Evolutionary conservation across 495 filamentous ascomycete species (phyloP).

Genomic region (Neurospora pannonica): DNA sequence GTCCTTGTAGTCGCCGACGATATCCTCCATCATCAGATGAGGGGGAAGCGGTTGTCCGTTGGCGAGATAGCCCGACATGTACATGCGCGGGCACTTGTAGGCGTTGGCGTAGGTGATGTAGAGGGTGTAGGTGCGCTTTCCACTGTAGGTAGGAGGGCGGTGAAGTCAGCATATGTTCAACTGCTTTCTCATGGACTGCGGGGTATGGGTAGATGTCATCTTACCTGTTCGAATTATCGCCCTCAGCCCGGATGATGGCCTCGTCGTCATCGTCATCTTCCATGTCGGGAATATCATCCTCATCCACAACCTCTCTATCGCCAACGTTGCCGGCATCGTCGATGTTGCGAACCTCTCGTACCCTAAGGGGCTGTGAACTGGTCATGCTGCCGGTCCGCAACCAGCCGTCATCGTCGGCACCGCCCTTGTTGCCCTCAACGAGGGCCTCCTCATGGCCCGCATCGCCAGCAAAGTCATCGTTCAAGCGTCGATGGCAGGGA

Average conservation of each 20-base stretch:
- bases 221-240: conserved; percentile 56
- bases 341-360: conserved; percentile 72
- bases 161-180: conserved; percentile 3
- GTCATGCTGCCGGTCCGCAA: conserved; percentile 69
- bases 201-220: conserved; percentile 20
- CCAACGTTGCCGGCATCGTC: conserved; percentile 74
- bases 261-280: conserved; percentile 97
- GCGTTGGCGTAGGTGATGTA: conserved; percentile 97
- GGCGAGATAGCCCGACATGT: conserved; percentile 83
- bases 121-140: conserved; percentile 84
- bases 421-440: conserved; percentile 53
- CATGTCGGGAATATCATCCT: conserved; percentile 95
- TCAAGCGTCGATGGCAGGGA: conserved; percentile 81
- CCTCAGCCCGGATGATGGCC: conserved; percentile 78
- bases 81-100: conserved; percentile 93
- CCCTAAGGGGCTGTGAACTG: conserved; percentile 63
- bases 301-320: conserved; percentile 61
- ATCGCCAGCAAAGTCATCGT: conserved; percentile 86
- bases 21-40: conserved; percentile 96
- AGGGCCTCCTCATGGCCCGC: conserved; percentile 76
- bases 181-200: not conserved
- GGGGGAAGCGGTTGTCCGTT: conserved; percentile 77
- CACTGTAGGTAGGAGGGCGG: conserved; percentile 36
- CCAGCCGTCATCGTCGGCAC: conserved; percentile 78
- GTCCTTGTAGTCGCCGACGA: conserved; percentile 98